phyloP scores from a whole-genome alignment of 805 yeast genomes.

The Metschnikowia lachancei region DNA sequence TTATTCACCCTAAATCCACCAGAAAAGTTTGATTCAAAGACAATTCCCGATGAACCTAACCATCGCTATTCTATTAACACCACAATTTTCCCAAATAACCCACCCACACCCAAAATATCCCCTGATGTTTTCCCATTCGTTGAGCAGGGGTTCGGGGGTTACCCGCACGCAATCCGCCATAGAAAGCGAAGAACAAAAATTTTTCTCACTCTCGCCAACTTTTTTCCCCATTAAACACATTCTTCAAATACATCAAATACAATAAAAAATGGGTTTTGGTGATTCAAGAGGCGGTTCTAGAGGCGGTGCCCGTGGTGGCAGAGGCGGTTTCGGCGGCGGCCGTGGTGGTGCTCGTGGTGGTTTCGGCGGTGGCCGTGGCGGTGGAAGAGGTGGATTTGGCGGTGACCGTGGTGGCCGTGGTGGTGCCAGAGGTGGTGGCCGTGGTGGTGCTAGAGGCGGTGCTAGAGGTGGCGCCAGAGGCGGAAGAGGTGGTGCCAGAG shows the following conservation, averaged over 20 bases:
- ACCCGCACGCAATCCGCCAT: constrained; percentile 21
- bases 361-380: constrained; percentile 44
- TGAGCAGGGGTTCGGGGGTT: constrained; percentile 9
- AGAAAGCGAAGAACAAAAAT: constrained; percentile 11
- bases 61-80: no score
- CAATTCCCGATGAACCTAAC: no score
- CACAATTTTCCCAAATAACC: no score
- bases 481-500: constrained; percentile 66
- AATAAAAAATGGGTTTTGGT: constrained; percentile 21
- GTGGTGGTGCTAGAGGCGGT: constrained; percentile 40
- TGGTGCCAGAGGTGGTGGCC: constrained; percentile 32
- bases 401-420: constrained; percentile 34
- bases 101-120: background rate
- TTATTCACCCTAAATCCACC: no score
- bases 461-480: constrained; percentile 54
- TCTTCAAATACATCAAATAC: constrained; percentile 6
- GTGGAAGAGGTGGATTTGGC: constrained; percentile 46
- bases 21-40: no score
- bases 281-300: constrained; percentile 24
- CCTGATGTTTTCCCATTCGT: constrained; percentile 9
- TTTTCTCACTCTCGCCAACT: constrained; percentile 13
- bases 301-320: constrained; percentile 21
- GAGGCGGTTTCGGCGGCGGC: constrained; percentile 51
- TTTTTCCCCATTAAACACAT: constrained; percentile 3
- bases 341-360: constrained; percentile 52